Evolutionary conservation across 495 filamentous ascomycete species (phyloP), one percentile per base, ranked within the genome.

Genomic region (Trichoderma reesei): DNA sequence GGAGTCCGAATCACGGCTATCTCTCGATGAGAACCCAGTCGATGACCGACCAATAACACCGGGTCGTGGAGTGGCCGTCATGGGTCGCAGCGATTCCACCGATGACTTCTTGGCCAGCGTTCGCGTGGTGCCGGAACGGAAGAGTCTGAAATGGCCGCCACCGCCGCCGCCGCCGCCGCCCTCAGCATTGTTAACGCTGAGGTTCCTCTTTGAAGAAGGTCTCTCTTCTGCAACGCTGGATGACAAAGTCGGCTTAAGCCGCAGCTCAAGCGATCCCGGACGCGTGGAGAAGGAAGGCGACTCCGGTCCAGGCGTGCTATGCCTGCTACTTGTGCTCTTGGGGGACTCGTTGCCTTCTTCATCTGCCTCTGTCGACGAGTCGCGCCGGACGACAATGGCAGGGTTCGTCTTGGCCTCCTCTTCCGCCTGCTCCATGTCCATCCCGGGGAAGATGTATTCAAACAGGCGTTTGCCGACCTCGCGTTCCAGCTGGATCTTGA

Each of bases 381-480:
- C 78, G 41, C 72, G 74, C 18, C 31, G 38, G 1, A 34, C 13
- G 1, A 34, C 39, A 34, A 44, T 34, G 3, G 38, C 16, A 34
- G 41, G 39, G 14, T 18, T 39, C 14, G 60, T 61, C 39, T 46
- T 46, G 41, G 31, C 6, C 16, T 83, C 84, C 16, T 87, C 83
- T 13, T 86, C 83, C n/a, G 85, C 84, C 36, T 88, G 86, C 0
- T 83, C 86, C 56, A 85, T 82, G 11, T 80, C 76, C 18, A 79
- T 74, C 39, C 88, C 90, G 0, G 94, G 94, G 76, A 99, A 99
- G 66, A 98, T 90, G 76, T 99, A 99, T 74, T 98, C 93, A 69
- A 98, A 97, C 20, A 99, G 81, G 72, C 86, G 92, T 72, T 95
- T 92, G 10, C 92, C 94, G 62, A 98, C 85, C 69, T 98, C 93